These are phyloP conservation scores for Phialophora tarda DNA, from an alignment of 2,329 filamentous ascomycete genomes.

Conservation along the genomic window DNA sequence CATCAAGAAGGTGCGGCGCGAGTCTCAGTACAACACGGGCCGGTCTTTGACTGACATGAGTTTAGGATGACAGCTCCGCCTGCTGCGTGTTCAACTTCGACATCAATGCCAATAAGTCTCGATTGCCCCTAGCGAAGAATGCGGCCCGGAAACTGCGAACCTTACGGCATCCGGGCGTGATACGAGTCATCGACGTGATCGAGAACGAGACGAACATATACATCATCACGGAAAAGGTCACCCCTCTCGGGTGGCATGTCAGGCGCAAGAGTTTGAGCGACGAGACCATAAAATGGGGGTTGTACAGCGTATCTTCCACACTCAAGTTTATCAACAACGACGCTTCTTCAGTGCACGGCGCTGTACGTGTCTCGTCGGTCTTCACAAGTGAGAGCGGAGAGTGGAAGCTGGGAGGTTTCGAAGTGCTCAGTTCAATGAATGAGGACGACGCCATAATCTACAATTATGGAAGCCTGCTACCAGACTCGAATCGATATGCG, in stretches of 20 bases:
- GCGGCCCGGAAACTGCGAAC: slow-evolving; percentile 92
- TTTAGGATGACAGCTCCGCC: slow-evolving; percentile 85
- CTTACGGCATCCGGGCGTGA: slow-evolving; percentile 88
- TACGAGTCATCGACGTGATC: slow-evolving; percentile 91
- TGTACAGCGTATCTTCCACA: slow-evolving; percentile 86
- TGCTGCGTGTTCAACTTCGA: slow-evolving; percentile 99
- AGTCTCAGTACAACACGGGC: not conserved
- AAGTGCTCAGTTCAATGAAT: slow-evolving; percentile 91
- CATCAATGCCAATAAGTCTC: slow-evolving; percentile 76
- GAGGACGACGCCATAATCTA: slow-evolving; percentile 95
- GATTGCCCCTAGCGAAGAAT: slow-evolving; percentile 86
- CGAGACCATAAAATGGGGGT: slow-evolving; percentile 95
- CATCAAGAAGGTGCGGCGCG: slow-evolving; percentile 74
- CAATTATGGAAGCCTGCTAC: slow-evolving; percentile 83
- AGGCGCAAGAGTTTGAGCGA: slow-evolving; percentile 84
- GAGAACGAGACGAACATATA: slow-evolving; percentile 98
- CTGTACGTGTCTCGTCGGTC: slow-evolving; percentile 80
- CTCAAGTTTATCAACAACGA: slow-evolving; percentile 96
- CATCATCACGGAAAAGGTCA: slow-evolving; percentile 89
- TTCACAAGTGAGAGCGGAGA: slow-evolving; percentile 96
- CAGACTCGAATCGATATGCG: slow-evolving; percentile 81
- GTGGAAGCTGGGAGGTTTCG: slow-evolving; percentile 95
- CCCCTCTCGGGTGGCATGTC: slow-evolving; percentile 86
- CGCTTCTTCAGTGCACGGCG: slow-evolving; percentile 88
- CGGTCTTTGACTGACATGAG: not conserved